These are phyloP conservation scores for Aspergillus asperescens DNA, from an alignment of 495 filamentous ascomycete genomes.

Conservation along the genomic window DNA sequence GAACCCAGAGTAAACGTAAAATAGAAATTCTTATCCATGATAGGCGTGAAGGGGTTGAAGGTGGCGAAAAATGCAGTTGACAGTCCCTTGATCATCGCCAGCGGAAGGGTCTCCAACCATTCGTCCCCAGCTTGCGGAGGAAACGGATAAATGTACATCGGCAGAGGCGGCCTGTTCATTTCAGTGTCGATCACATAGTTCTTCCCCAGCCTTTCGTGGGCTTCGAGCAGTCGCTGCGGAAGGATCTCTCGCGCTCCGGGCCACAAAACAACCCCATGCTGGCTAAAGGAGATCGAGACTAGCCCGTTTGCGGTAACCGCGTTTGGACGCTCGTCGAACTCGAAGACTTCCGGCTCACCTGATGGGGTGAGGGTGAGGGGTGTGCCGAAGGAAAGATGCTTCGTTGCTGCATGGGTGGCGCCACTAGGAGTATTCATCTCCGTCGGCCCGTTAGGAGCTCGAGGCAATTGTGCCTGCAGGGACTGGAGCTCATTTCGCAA, in stretches of 20 bases:
- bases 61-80: constrained; percentile 43
- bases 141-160: constrained; percentile 40
- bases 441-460: constrained; percentile 12
- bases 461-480: constrained; percentile 24
- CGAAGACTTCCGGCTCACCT: constrained; percentile 31
- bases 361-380: constrained; percentile 29
- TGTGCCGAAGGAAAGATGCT: constrained; percentile 8
- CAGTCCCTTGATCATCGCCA: constrained; percentile 41
- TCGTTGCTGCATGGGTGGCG: constrained; percentile 6
- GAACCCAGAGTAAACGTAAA: constrained; percentile 42
- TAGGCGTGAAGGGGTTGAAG: constrained; percentile 43
- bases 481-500: constrained; percentile 34
- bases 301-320: constrained; percentile 29
- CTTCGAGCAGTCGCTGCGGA: constrained; percentile 31
- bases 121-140: constrained; percentile 34
- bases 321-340: constrained; percentile 30
- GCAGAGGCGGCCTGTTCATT: constrained; percentile 33
- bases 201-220: constrained; percentile 37
- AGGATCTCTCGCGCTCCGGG: constrained; percentile 38
- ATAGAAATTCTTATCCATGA: constrained; percentile 46
- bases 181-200: constrained; percentile 46
- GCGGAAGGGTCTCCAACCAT: constrained; percentile 38
- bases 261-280: constrained; percentile 46
- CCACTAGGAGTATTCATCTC: constrained; percentile 12
- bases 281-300: constrained; percentile 45